phyloP scores from a whole-genome alignment of 2,329 filamentous ascomycete genomes.

The Akanthomyces uredinophilus region DNA sequence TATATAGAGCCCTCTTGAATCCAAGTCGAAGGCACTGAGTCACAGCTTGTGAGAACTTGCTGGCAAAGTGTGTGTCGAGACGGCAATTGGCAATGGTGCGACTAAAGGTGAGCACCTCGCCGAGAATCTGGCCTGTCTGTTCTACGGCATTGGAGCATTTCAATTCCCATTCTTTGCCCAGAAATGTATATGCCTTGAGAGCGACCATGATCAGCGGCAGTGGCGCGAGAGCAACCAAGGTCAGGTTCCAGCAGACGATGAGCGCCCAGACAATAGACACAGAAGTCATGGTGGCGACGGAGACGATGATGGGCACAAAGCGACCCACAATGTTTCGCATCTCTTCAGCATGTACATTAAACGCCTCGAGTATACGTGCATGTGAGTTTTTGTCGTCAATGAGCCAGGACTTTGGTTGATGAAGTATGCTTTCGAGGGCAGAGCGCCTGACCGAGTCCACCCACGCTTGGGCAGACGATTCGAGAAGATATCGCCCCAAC shows the following conservation, averaged over 20 bases:
- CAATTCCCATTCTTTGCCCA: conserved; percentile 68
- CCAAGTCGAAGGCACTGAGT: conserved; percentile 54
- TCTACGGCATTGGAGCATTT: conserved; percentile 60
- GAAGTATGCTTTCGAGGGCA: conserved; percentile 64
- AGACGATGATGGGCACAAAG: conserved; percentile 66
- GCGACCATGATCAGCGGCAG: conserved; percentile 62
- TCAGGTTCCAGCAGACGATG: conserved; percentile 70
- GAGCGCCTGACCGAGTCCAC: conserved; percentile 63
- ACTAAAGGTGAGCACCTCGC: conserved; percentile 74
- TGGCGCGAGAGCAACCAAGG: conserved; percentile 67
- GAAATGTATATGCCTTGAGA: conserved; percentile 58
- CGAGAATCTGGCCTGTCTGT: conserved; percentile 51
- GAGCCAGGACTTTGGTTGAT: conserved; percentile 77
- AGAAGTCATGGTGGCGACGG: conserved; percentile 60
- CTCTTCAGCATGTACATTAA: conserved; percentile 81
- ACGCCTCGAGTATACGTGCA: conserved; percentile 58
- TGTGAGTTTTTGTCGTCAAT: conserved; percentile 61
- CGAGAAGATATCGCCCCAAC: conserved; percentile 64
- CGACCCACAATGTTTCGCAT: conserved; percentile 77
- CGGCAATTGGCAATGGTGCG: conserved; percentile 71
- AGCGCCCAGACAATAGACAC: conserved; percentile 73
- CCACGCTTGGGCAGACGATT: conserved; percentile 70
- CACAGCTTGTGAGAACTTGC: conserved; percentile 54
- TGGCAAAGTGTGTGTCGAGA: conserved; percentile 65
- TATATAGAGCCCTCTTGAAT: conserved; percentile 58